A percentile compares a stretch with the other conserved stretches of the same genome.
phyloP scores from a whole-genome alignment of 1,284 basidiomycete species.

The Kalmanozyma brasiliensis region DNA sequence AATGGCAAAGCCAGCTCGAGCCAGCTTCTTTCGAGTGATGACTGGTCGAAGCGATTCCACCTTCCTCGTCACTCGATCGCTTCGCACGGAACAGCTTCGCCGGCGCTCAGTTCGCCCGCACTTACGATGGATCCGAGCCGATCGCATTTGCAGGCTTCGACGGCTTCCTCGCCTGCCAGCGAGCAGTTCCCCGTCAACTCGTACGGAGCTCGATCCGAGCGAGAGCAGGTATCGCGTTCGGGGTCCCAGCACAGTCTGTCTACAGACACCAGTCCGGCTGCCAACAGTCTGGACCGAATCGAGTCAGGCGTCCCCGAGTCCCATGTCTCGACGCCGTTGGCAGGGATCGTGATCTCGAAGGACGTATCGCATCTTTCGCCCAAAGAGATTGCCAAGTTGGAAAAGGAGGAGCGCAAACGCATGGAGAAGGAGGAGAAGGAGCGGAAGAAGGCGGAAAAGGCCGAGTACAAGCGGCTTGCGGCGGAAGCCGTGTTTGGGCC shows the following conservation, averaged over 20 bases:
- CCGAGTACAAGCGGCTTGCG: slow-evolving; percentile 46
- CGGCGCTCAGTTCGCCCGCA: slow-evolving; percentile 18
- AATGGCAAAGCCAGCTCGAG: slow-evolving; percentile 5
- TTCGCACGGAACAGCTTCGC: slow-evolving; percentile 4
- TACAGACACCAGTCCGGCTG: slow-evolving; percentile 15
- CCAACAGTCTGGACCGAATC: slow-evolving; percentile 28
- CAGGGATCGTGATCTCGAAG: slow-evolving; percentile 27
- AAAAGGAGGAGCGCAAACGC: slow-evolving; percentile 41
- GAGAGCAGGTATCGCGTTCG: slow-evolving; percentile 25
- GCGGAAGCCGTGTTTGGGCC: slow-evolving; percentile 51
- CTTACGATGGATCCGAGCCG: slow-evolving; percentile 34
- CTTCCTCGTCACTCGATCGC: slow-evolving; percentile 27
- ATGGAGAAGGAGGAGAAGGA: slow-evolving; percentile 44
- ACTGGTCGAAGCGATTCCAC: slow-evolving; percentile 39
- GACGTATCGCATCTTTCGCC: slow-evolving; percentile 36
- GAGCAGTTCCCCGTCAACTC: slow-evolving; percentile 44
- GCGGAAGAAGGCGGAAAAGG: slow-evolving; percentile 45
- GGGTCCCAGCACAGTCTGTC: slow-evolving; percentile 34
- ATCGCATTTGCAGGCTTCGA: slow-evolving; percentile 18
- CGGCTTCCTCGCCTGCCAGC: slow-evolving; percentile 26
- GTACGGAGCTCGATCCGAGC: slow-evolving; percentile 39
- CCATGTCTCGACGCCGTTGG: slow-evolving; percentile 19
- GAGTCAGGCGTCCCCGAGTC: slow-evolving; percentile 9
- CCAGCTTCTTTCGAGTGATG: slow-evolving; percentile 18
- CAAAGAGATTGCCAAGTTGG: slow-evolving; percentile 46